Percentiles rank a stretch among this genome's conserved stretches.
Conservation (phyloP, 2,329 filamentous ascomycete species). For the Alternaria ethzedia region DNA sequence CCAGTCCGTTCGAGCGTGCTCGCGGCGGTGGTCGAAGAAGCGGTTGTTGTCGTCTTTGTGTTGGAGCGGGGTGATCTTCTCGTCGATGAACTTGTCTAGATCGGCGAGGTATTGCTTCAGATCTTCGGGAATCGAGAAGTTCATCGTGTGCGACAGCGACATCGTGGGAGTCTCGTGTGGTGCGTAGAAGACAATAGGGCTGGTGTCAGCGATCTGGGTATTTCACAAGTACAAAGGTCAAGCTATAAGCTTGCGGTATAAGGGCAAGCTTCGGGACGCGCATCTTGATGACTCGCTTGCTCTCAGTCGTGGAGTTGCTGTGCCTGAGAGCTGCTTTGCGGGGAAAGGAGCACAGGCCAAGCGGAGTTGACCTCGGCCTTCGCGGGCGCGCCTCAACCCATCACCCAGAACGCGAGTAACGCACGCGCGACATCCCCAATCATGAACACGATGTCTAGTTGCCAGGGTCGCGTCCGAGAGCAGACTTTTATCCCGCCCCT, state of each 20-base stretch:
- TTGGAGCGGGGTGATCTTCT: slow-evolving; percentile 62
- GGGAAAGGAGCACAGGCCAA: slow-evolving; percentile 23
- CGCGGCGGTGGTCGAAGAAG: slow-evolving; percentile 70
- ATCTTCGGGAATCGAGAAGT: slow-evolving; percentile 61
- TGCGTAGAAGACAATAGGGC: background rate
- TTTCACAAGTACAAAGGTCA: background rate
- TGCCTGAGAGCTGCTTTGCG: slow-evolving; percentile 16
- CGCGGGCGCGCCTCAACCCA: background rate
- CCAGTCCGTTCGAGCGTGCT: slow-evolving; percentile 68
- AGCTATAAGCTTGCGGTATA: slow-evolving; percentile 5
- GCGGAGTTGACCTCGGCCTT: slow-evolving; percentile 10
- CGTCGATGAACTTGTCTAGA: slow-evolving; percentile 65
- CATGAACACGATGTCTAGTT: background rate
- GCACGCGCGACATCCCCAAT: background rate
- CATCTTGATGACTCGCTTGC: slow-evolving; percentile 35
- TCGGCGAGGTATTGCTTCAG: slow-evolving; percentile 56
- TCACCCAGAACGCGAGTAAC: background rate
- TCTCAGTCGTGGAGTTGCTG: slow-evolving; percentile 25
- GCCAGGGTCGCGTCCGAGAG: background rate
- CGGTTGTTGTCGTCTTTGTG: slow-evolving; percentile 64
- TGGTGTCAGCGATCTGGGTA: slow-evolving; percentile 7
- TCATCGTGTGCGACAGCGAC: slow-evolving; percentile 12
- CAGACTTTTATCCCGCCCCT: no score
- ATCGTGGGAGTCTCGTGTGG: background rate
- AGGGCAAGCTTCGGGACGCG: slow-evolving; percentile 19